These are phyloP conservation scores for Trichocladium uniseriatum DNA, from an alignment of 495 filamentous ascomycete genomes.

Conservation along the genomic window DNA sequence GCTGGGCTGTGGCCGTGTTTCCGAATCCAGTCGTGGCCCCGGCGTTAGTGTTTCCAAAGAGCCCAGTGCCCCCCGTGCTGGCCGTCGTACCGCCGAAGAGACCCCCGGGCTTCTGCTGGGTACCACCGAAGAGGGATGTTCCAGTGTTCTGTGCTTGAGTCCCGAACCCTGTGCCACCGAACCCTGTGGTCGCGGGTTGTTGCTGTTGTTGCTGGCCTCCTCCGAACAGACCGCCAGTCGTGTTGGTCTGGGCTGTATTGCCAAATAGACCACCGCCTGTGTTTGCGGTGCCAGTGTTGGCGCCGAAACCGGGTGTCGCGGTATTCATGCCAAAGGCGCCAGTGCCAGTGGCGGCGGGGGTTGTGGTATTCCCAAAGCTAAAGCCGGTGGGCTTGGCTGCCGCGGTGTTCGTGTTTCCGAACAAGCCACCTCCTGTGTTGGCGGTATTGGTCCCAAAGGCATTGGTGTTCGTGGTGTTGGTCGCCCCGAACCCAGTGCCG, in stretches of 20 bases:
- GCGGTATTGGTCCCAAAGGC: conserved; percentile 31
- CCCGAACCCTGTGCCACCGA: conserved; percentile 18
- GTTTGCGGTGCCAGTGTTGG: conserved; percentile 24
- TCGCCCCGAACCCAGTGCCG: conserved; percentile 26
- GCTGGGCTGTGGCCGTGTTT: conserved; percentile 14
- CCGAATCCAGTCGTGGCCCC: neutral
- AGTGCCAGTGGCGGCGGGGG: conserved; percentile 17
- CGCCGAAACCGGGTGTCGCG: conserved; percentile 15
- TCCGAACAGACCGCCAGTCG: conserved; percentile 43
- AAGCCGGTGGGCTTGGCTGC: conserved; percentile 29
- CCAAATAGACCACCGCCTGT: conserved; percentile 56
- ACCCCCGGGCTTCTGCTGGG: conserved; percentile 39
- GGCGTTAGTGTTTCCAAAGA: conserved; percentile 34
- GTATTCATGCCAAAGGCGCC: conserved; percentile 24
- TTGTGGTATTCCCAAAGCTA: conserved; percentile 19
- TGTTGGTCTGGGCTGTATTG: conserved; percentile 20
- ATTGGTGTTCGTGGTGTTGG: conserved; percentile 15
- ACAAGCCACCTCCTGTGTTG: conserved; percentile 34
- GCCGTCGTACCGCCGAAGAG: conserved; percentile 41
- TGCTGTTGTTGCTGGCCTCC: conserved; percentile 21
- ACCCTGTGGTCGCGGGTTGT: conserved; percentile 14
- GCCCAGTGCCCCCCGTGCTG: conserved; percentile 27
- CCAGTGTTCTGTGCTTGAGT: conserved; percentile 29
- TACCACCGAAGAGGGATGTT: conserved; percentile 52
- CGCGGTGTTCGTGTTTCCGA: conserved; percentile 22